Conservation (phyloP, 108 stramenopile species). For the Pseudonitzschia delicatissima region DNA sequence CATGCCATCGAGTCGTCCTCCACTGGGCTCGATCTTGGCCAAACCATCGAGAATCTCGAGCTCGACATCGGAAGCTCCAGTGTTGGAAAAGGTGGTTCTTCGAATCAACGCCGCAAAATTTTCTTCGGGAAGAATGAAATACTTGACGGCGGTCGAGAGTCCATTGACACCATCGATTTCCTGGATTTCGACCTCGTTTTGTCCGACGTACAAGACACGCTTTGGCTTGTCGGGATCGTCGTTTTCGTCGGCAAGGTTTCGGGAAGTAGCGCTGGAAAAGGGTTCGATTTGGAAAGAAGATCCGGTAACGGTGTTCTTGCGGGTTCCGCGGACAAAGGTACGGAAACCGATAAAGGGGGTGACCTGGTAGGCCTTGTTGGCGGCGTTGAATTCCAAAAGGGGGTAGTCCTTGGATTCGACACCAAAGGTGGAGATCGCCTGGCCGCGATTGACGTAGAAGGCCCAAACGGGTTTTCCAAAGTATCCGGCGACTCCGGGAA, state of each 20-base stretch:
- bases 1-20: conserved; percentile 74
- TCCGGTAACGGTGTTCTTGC: conserved; percentile 27
- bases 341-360: conserved; percentile 92
- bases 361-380: conserved; percentile 94
- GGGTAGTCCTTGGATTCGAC: conserved; percentile 86
- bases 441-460: conserved; percentile 96
- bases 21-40: conserved; percentile 85
- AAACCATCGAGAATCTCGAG: conserved; percentile 86
- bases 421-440: conserved; percentile 88
- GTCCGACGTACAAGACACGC: conserved; percentile 88
- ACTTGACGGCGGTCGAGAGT: conserved; percentile 77
- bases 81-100: conserved; percentile 84
- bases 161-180: conserved; percentile 78
- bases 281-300: conserved; percentile 72
- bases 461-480: conserved; percentile 91
- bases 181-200: conserved; percentile 89
- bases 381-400: conserved; percentile 88
- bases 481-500: conserved; percentile 86
- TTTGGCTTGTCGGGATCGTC: conserved; percentile 64
- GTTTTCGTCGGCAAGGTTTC: conserved; percentile 49
- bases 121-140: conserved; percentile 88
- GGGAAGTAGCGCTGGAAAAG: conserved; percentile 55
- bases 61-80: conserved; percentile 51
- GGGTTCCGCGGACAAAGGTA: conserved; percentile 83
- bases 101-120: conserved; percentile 86